These are phyloP conservation scores for Wallacemonas collosoma DNA, from an alignment of 208 protist genomes.

Conservation along the genomic window DNA sequence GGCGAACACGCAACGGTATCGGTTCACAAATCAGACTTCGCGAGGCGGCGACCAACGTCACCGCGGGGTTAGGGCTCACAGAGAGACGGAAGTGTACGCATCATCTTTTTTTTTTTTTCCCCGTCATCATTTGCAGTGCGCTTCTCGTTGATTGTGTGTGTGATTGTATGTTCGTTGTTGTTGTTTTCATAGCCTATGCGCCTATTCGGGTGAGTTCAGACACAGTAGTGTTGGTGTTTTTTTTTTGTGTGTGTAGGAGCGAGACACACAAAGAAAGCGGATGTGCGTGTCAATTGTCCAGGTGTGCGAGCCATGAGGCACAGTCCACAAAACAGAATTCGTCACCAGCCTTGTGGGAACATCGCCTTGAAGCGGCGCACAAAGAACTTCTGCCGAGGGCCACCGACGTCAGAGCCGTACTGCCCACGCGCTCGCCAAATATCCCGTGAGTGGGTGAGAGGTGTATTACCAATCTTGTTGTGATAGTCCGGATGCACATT, in stretches of 20 bases:
- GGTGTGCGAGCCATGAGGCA: not conserved
- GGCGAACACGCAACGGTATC: too few species aligned
- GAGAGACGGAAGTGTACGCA: too few species aligned
- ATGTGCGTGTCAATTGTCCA: not conserved
- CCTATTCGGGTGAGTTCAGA: too few species aligned
- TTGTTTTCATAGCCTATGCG: too few species aligned
- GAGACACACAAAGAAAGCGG: slow-evolving; percentile 5
- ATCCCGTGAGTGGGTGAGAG: slow-evolving; percentile 74
- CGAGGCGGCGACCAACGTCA: too few species aligned
- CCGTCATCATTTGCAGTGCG: too few species aligned
- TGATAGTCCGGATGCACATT: slow-evolving; percentile 89
- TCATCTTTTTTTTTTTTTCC: too few species aligned
- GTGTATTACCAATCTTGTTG: slow-evolving; percentile 69
- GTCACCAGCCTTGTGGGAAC: slow-evolving; percentile 87
- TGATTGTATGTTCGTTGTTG: not conserved
- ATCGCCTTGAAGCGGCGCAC: slow-evolving; percentile 88
- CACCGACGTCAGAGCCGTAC: slow-evolving; percentile 86
- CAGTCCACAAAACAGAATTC: not conserved
- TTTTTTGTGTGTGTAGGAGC: too few species aligned
- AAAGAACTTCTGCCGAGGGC: slow-evolving; percentile 87
- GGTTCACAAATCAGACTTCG: too few species aligned
- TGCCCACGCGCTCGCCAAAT: slow-evolving; percentile 86
- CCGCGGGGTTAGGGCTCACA: too few species aligned
- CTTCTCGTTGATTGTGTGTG: too few species aligned
- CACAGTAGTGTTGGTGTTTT: too few species aligned